Percentiles rank a stretch among this genome's conserved stretches.
Conservation (phyloP, 2,329 filamentous ascomycete species). For the Pseudogymnoascus sp. region DNA sequence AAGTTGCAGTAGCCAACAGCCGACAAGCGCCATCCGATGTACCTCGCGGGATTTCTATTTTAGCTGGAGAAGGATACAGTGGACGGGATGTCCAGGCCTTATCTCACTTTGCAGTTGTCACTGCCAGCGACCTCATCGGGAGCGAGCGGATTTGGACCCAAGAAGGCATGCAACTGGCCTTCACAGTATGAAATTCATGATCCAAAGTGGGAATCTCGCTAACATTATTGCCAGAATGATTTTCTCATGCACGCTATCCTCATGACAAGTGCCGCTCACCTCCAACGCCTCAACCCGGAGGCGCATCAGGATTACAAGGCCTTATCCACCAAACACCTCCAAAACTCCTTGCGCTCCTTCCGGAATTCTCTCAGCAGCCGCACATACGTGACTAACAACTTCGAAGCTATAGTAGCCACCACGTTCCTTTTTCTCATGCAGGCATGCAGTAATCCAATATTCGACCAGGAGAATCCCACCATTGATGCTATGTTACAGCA, state of each 20-base stretch:
- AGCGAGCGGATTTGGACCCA: slow-evolving; percentile 12
- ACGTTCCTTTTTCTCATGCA: slow-evolving; percentile 17
- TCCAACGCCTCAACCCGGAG: neutral
- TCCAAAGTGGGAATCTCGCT: neutral
- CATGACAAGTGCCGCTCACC: slow-evolving; percentile 10
- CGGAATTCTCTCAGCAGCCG: slow-evolving; percentile 12
- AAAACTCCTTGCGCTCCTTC: slow-evolving; percentile 15
- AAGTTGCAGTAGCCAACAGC: neutral
- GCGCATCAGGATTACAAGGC: slow-evolving; percentile 8
- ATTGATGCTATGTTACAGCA: slow-evolving; percentile 17
- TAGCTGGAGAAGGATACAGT: neutral
- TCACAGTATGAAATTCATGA: slow-evolving; percentile 11
- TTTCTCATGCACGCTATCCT: slow-evolving; percentile 19
- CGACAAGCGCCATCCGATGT: neutral
- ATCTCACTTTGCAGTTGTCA: neutral
- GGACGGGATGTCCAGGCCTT: neutral
- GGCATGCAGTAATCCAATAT: neutral
- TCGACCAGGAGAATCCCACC: neutral
- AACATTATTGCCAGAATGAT: slow-evolving; percentile 12
- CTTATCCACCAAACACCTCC: slow-evolving; percentile 13
- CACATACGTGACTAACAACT: slow-evolving; percentile 10
- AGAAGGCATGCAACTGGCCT: slow-evolving; percentile 17
- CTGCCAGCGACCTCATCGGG: neutral
- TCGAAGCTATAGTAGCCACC: slow-evolving; percentile 17
- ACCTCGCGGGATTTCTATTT: neutral